Percentiles rank a stretch among this genome's conserved stretches.
These are phyloP conservation scores for Aspergillus funiculosus DNA, from an alignment of 495 filamentous ascomycete species.

Conservation along the genomic window DNA sequence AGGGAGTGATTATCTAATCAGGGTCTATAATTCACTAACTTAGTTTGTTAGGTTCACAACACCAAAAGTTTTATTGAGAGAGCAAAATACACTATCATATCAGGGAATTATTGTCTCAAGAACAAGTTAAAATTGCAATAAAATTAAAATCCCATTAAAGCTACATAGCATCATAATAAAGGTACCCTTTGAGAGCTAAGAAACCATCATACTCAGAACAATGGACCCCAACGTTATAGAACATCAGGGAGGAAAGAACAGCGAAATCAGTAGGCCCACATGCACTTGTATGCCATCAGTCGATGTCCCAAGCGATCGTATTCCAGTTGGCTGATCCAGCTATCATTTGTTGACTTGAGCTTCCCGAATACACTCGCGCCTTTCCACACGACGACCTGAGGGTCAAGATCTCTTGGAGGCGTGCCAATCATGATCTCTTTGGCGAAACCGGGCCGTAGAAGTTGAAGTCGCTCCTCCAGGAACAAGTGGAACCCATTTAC, in stretches of 20 bases:
- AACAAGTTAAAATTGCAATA: neutral
- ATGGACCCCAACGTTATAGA: slow-evolving; percentile 13
- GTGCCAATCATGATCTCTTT: slow-evolving; percentile 85
- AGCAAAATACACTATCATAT: neutral
- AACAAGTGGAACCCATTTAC: slow-evolving; percentile 66
- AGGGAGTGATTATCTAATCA: neutral
- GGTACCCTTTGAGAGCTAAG: neutral
- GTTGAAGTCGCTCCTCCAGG: slow-evolving; percentile 74
- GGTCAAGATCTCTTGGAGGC: slow-evolving; percentile 87
- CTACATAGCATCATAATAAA: slow-evolving; percentile 8
- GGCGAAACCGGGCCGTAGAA: slow-evolving; percentile 58
- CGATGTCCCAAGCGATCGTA: slow-evolving; percentile 82
- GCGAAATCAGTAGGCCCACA: slow-evolving; percentile 63
- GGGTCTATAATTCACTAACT: neutral
- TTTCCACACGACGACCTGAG: slow-evolving; percentile 95
- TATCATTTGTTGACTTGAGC: slow-evolving; percentile 77
- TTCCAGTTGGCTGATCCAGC: slow-evolving; percentile 83
- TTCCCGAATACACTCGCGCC: slow-evolving; percentile 97
- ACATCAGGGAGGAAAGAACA: slow-evolving; percentile 14
- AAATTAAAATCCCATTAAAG: slow-evolving; percentile 12
- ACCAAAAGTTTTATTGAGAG: no score
- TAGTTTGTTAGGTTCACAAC: no score
- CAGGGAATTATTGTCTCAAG: neutral
- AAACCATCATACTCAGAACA: neutral
- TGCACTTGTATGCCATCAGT: slow-evolving; percentile 77